phyloP scores from a whole-genome alignment of 225 moss, liverwort and hornwort genomes.

The Marchantia paleacea region DNA sequence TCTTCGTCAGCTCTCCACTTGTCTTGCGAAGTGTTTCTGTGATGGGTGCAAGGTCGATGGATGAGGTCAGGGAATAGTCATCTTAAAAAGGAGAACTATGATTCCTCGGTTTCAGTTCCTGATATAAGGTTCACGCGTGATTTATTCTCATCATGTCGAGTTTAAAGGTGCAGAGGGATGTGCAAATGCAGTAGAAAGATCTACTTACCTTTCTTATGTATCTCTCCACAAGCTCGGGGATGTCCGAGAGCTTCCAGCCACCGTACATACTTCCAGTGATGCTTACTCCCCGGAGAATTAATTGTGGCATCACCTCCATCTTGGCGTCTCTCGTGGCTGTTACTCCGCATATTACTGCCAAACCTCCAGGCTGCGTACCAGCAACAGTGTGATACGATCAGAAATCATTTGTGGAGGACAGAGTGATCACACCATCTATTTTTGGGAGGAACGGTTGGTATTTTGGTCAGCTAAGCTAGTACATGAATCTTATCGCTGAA shows the following conservation, averaged over 20 bases:
- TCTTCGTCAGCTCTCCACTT: not conserved
- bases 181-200: not conserved
- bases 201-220: conserved; percentile 60
- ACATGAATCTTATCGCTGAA: not conserved
- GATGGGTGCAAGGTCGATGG: not conserved
- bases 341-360: conserved; percentile 62
- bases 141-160: not conserved
- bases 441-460: not conserved
- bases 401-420: not conserved
- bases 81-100: not conserved
- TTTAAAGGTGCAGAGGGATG: not conserved
- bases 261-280: conserved; percentile 69
- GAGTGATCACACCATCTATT: not conserved
- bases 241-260: conserved; percentile 72
- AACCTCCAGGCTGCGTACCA: conserved; percentile 65
- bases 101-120: not conserved
- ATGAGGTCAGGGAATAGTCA: not conserved
- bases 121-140: not conserved
- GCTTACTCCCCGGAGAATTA: conserved; percentile 55
- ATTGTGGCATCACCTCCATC: conserved; percentile 49
- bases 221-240: conserved; percentile 78
- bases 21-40: not conserved
- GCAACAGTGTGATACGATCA: not conserved
- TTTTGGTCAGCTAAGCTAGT: not conserved
- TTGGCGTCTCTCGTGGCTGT: conserved; percentile 32